phyloP scores from a whole-genome alignment of 1,284 basidiomycete species.

The Cutaneotrichosporon curvatum region DNA sequence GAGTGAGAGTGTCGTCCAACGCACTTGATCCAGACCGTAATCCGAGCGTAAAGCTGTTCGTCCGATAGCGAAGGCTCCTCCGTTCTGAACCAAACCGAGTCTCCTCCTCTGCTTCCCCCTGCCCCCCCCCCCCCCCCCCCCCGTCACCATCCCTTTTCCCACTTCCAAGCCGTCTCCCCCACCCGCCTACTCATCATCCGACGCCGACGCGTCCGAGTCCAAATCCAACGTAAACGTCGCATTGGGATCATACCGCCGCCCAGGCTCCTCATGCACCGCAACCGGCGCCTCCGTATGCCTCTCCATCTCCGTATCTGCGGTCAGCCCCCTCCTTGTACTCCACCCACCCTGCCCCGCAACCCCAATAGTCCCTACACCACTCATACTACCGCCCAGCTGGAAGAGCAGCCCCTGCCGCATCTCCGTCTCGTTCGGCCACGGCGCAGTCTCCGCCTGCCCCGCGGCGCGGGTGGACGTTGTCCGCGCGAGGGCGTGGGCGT shows the following conservation, averaged over 20 bases:
- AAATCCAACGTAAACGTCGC: conserved; percentile 38
- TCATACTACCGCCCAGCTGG: conserved; percentile 40
- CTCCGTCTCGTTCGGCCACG: conserved; percentile 38
- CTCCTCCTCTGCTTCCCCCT: no score
- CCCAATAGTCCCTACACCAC: conserved; percentile 31
- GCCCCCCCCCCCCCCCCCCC: no score
- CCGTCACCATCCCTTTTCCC: no score
- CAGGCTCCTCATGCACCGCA: conserved; percentile 27
- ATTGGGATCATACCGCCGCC: conserved; percentile 32
- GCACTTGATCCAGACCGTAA: no score
- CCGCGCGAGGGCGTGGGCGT: conserved; percentile 30
- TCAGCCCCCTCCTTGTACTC: conserved; percentile 22
- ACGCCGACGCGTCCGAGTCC: conserved; percentile 31
- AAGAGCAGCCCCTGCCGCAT: conserved; percentile 41
- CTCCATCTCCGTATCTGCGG: conserved; percentile 7
- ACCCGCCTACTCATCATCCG: conserved; percentile 14
- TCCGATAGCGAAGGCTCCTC: no score
- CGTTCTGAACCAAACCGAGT: no score
- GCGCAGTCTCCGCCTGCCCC: conserved; percentile 27
- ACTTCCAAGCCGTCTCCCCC: no score
- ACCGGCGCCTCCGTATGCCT: conserved; percentile 5
- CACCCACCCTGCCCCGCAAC: conserved; percentile 15
- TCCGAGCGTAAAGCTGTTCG: no score
- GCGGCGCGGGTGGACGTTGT: conserved; percentile 27
- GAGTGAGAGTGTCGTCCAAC: no score